phyloP scores from a whole-genome alignment of 257 asterid genomes.

The Nicotiana obtusifolia region DNA sequence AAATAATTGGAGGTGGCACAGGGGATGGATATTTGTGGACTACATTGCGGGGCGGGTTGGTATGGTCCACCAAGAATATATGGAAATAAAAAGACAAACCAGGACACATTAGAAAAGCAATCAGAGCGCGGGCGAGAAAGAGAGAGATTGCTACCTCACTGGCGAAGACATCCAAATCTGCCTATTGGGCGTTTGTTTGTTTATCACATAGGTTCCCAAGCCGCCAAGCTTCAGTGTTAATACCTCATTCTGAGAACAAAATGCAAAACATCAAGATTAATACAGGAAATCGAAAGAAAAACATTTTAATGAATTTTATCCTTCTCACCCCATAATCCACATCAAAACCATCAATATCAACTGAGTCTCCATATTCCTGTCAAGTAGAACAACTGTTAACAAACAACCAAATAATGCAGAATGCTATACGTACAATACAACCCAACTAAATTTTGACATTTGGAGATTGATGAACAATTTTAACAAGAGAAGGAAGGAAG shows the following conservation, averaged over 20 bases:
- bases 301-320: not conserved
- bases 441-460: not conserved
- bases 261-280: conserved; percentile 14
- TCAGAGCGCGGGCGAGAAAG: not conserved
- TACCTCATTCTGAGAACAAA: conserved; percentile 66
- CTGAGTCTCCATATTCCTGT: conserved; percentile 80
- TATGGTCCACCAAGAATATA: not conserved
- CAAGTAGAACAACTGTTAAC: not conserved
- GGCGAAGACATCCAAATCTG: conserved; percentile 99
- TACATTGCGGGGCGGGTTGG: not conserved
- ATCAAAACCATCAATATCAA: conserved; percentile 75
- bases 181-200: conserved; percentile 91
- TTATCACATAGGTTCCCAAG: conserved; percentile 85
- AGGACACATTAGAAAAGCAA: not conserved
- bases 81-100: not conserved
- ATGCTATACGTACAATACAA: not conserved
- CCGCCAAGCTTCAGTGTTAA: conserved; percentile 80
- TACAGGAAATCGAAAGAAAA: not conserved
- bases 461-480: not conserved
- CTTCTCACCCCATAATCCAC: conserved; percentile 81
- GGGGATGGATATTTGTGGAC: not conserved
- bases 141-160: conserved; percentile 46
- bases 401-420: not conserved
- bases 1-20: not conserved
- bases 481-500: not conserved